Base-by-base conservation (phyloP, 148 eudicot genomes). In the Suaeda aralocaspica region DNA sequence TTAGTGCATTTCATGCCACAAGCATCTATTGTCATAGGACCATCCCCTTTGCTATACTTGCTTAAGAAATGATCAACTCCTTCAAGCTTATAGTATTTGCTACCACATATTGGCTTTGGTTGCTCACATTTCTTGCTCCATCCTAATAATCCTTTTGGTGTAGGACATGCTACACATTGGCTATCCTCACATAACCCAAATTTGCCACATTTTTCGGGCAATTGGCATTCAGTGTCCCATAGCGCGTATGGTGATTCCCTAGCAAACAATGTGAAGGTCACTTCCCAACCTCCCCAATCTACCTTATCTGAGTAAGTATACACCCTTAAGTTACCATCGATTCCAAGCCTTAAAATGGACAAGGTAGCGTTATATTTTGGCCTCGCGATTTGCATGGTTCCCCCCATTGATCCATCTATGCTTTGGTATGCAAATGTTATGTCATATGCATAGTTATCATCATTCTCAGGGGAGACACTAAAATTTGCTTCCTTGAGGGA, bases 161-260 rank as follows among this genome's bases (percentile, higher is more conserved):
- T 74, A 15, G 89, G 90, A 65, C 94, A 89, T 18, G 83, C 90
- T 34, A 88, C 87, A 28, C 90, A 86, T 29, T 88, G 88, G 75
- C 62, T 68, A 12, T 82, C 85, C 73, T 84, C 86, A 34, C 93
- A 88, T 12, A 86, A 60, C 62, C 89, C 92, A 28, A 86, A 86
- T 5, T 70, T 53, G 18, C 88, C 85, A 30, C 90, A 82, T 57
- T 74, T 64, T 50, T 70, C 78, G 0, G 90, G 90, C 29, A 89
- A 56, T 14, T 84, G 87, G 55, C 90, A 84, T 70, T 86, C 78
- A 0, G 68, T 58, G 16, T 72, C 81, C 66, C 70, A 31, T 15
- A 72, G 49, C 41, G 67, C 80, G 22, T 74, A 66, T 0, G 60
- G 69, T 8, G 74, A 69, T 9, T 45, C 44, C 30, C 66, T 70